phyloP scores from a whole-genome alignment of 768 basidiomycete species.

The Paxillus involutus region DNA sequence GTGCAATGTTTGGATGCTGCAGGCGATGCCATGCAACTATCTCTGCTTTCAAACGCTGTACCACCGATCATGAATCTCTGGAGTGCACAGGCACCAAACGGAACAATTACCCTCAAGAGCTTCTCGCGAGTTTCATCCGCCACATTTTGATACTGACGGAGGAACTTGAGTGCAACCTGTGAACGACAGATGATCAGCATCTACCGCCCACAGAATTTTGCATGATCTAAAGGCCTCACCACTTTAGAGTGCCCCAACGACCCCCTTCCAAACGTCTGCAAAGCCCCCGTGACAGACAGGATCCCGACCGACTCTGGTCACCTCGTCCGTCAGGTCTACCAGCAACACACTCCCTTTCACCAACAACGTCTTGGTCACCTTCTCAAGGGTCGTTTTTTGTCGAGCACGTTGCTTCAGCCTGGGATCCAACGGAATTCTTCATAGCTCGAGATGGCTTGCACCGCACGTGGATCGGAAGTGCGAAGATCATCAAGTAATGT shows the following conservation, averaged over 20 bases:
- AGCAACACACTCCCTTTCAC: slow-evolving; percentile 49
- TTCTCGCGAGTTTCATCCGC: slow-evolving; percentile 51
- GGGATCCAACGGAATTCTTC: slow-evolving; percentile 58
- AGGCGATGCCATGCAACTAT: slow-evolving; percentile 58
- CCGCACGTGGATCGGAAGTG: neutral
- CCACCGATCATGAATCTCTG: neutral
- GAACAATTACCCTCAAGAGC: slow-evolving; percentile 42
- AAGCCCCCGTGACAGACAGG: slow-evolving; percentile 56
- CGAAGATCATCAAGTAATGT: slow-evolving; percentile 5
- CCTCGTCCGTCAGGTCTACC: slow-evolving; percentile 57
- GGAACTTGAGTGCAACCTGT: slow-evolving; percentile 58
- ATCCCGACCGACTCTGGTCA: slow-evolving; percentile 44
- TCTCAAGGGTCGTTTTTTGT: slow-evolving; percentile 53
- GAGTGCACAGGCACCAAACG: neutral
- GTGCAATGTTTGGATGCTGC: slow-evolving; percentile 54
- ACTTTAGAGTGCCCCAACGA: slow-evolving; percentile 33
- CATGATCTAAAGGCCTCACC: slow-evolving; percentile 11
- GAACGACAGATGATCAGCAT: neutral
- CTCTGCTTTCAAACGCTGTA: slow-evolving; percentile 56
- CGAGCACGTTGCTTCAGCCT: slow-evolving; percentile 56
- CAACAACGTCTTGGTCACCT: slow-evolving; percentile 53
- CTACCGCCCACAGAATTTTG: too few species aligned
- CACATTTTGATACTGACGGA: slow-evolving; percentile 48
- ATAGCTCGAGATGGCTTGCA: slow-evolving; percentile 53
- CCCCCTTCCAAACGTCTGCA: slow-evolving; percentile 61